Evolutionary conservation across 169 alveolate species (phyloP).

Genomic region (Neospora caninum): DNA sequence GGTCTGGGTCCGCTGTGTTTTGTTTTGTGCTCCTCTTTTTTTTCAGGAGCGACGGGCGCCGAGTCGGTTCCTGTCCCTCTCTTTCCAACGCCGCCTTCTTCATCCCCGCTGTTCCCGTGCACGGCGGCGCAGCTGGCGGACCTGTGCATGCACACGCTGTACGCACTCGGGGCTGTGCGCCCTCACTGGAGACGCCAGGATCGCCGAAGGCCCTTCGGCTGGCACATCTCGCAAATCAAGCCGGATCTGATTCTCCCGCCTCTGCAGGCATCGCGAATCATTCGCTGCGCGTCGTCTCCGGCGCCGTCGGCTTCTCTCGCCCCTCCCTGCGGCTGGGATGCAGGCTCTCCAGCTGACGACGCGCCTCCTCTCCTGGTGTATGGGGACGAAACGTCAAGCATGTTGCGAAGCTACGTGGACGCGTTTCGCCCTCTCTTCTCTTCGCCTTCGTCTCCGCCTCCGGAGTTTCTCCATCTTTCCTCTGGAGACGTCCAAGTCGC

Average conservation of each 20-base stretch:
- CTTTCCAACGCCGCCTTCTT: neutral
- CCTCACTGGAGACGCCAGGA: constrained; percentile 50
- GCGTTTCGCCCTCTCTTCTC: constrained; percentile 16
- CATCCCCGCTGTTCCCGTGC: constrained; percentile 2
- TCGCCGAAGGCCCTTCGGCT: constrained; percentile 15
- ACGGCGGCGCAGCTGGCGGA: constrained; percentile 47
- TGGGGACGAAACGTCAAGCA: neutral
- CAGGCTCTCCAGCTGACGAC: neutral
- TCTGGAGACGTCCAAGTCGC: neutral
- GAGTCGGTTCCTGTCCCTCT: neutral
- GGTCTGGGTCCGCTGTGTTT: neutral
- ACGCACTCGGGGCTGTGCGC: constrained; percentile 49
- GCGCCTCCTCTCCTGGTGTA: neutral
- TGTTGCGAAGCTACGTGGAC: neutral
- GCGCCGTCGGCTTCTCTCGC: neutral
- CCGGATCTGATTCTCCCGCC: constrained; percentile 23
- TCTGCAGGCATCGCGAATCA: neutral
- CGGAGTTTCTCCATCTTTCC: constrained; percentile 13
- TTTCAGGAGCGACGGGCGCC: neutral
- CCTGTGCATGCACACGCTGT: constrained; percentile 17
- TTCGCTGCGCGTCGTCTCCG: neutral
- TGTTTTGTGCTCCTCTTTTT: neutral
- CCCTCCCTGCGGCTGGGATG: too few relatives aligned
- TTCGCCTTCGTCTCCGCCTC: neutral
- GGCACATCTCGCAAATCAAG: constrained; percentile 35